Conservation (phyloP, 2,329 filamentous ascomycete species). For the Beauveria bassiana region DNA sequence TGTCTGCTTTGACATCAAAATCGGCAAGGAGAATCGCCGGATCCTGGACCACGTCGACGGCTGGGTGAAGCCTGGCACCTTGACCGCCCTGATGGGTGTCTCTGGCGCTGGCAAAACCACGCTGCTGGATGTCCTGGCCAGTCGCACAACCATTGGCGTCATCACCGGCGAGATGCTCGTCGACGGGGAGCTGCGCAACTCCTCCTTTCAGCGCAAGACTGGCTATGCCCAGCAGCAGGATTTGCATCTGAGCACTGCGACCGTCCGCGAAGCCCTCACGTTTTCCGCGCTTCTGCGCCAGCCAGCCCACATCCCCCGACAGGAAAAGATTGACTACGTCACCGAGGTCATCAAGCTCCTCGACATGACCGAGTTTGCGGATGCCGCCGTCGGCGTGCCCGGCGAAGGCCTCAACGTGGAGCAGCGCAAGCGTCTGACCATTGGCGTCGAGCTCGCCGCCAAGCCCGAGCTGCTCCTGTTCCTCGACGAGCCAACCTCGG, state of each 20-base stretch:
- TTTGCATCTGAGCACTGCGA: no score
- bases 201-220: no score
- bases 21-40: no score
- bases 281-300: no score
- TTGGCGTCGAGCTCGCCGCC: conserved; percentile 81
- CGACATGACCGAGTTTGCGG: conserved; percentile 51
- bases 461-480: conserved; percentile 72
- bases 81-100: conserved; percentile 75
- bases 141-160: conserved; percentile 54
- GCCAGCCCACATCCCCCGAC: no score
- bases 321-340: conserved; percentile 48
- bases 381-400: conserved; percentile 49
- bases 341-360: conserved; percentile 53
- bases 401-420: conserved; percentile 65
- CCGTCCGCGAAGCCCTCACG: no score
- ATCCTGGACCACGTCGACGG: no score
- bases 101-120: conserved; percentile 87
- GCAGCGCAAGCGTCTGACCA: conserved; percentile 71
- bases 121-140: conserved; percentile 65
- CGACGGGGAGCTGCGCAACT: conserved; percentile 43
- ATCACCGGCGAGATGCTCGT: conserved; percentile 50
- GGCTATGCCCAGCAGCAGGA: no score
- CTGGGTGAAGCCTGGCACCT: conserved; percentile 48
- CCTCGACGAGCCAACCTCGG: conserved; percentile 71
- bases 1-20: no score